Conservation (phyloP, 163 green algal species). For the Coccomyxa subellipsoidea region DNA sequence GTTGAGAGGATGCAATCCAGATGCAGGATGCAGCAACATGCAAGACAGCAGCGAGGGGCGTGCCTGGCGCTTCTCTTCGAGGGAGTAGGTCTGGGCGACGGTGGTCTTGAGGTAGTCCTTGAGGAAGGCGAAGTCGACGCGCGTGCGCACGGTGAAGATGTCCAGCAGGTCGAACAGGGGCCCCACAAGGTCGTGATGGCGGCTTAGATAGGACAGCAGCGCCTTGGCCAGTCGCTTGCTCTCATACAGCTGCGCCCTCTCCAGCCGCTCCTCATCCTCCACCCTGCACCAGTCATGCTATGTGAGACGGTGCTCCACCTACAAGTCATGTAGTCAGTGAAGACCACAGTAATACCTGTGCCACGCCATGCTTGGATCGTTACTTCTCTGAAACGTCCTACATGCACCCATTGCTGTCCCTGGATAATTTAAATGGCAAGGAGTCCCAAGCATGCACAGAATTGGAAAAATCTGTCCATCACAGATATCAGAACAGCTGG, state of each 20-base stretch:
- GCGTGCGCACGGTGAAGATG: conserved; percentile 49
- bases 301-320: no score
- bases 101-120: conserved; percentile 60
- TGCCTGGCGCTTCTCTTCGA: conserved; percentile 45
- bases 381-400: no score
- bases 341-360: no score
- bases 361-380: no score
- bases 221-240: conserved; percentile 77
- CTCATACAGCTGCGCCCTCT: conserved; percentile 66
- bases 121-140: conserved; percentile 84
- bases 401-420: no score
- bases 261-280: conserved; percentile 36
- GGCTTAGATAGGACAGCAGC: conserved; percentile 69
- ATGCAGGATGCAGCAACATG: not conserved
- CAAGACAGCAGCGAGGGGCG: not conserved
- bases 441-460: no score
- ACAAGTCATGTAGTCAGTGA: no score
- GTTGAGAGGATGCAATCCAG: not conserved
- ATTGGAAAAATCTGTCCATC: no score
- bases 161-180: conserved; percentile 81
- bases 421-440: no score
- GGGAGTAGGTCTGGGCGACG: conserved; percentile 52
- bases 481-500: no score
- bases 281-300: conserved; percentile 13
- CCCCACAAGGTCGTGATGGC: conserved; percentile 53